Base-by-base conservation (phyloP, 257 asterid genomes). In the Solanum stenotomum region DNA sequence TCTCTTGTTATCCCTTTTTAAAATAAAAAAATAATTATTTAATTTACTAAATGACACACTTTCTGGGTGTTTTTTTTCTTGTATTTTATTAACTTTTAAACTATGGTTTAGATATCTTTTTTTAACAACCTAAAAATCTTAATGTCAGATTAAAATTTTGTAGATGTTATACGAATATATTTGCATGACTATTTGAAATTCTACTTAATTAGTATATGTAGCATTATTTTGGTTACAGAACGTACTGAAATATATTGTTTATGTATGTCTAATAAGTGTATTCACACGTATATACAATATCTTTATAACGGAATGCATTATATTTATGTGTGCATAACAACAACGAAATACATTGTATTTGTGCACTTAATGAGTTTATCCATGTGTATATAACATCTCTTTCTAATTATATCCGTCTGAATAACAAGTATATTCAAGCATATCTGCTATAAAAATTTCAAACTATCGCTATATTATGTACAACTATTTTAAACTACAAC, bases 341-440 rank as follows among this genome's bases (percentile, higher is more conserved):
- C 1, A 25, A 1, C 6, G 1, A 65, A 65, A n/a, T n/a, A 25
- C 6, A 70, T 70, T 70, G 0, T 70, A 29, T 6, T 14, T 8
- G 11, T 0, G 8, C 2, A 0, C 10, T 68, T 68, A 68, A 27
- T 68, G 3, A 27, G 2, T 68, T 68, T 68, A 27, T 68, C 74
- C 0, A 2, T 61, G 0, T 4, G 14, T 65, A n/a, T n/a, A n/a
- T 5, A 0, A 10, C 13, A 63, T 63, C 4, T 63, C 16, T 65
- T 10, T 11, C 8, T 25, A n/a, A 65, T 5, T 65, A 5, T 25
- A 65, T 25, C 3, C 1, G 8, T 2, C 1, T 2, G 0, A 0
- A n/a, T 11, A 12, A 67, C 0, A 67, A 67, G 34, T 29, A 2
- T 70, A 29, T 5, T 12, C 3, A 0, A 0, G 8, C 1, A 68